Conservation (phyloP, 345 rosid species). For the Populus ilicifolia region DNA sequence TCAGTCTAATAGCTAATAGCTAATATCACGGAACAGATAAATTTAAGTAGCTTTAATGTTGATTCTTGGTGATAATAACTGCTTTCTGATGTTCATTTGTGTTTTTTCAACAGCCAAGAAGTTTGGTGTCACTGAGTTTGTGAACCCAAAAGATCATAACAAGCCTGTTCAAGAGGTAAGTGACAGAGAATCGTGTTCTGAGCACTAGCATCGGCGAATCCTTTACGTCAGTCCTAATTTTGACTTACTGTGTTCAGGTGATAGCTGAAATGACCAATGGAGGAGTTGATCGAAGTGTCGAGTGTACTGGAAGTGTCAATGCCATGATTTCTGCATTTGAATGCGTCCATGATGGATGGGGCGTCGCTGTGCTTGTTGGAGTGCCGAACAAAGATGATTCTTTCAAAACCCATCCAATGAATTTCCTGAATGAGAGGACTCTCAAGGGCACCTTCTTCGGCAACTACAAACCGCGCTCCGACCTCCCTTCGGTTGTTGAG, state of each 20-base stretch:
- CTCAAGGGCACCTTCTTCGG: slow-evolving; percentile 44
- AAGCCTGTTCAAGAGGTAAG: slow-evolving; percentile 24
- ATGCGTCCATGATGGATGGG: slow-evolving; percentile 51
- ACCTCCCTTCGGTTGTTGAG: slow-evolving; percentile 37
- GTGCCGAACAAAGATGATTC: slow-evolving; percentile 42
- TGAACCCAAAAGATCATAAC: slow-evolving; percentile 13
- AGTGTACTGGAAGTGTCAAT: slow-evolving; percentile 39
- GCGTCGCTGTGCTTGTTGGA: slow-evolving; percentile 43
- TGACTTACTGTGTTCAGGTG: slow-evolving; percentile 16
- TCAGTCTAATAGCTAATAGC: too few relatives aligned
- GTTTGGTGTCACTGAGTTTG: slow-evolving; percentile 19
- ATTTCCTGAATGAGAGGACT: slow-evolving; percentile 38
- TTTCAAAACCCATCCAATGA: slow-evolving; percentile 39
- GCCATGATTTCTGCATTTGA: slow-evolving; percentile 48
- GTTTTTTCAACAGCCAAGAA: slow-evolving; percentile 9
- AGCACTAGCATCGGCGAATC: too few relatives aligned
- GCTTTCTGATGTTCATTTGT: too few relatives aligned
- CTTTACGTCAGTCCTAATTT: neutral
- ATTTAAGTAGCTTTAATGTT: too few relatives aligned
- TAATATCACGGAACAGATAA: too few relatives aligned
- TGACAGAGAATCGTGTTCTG: neutral
- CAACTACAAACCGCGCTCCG: slow-evolving; percentile 41
- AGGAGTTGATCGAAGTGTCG: slow-evolving; percentile 45
- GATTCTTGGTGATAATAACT: too few relatives aligned
- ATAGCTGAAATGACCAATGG: slow-evolving; percentile 47